Evolutionary conservation across 108 stramenopile genomes (phyloP).

Genomic region (Skeletonema tropicum): DNA sequence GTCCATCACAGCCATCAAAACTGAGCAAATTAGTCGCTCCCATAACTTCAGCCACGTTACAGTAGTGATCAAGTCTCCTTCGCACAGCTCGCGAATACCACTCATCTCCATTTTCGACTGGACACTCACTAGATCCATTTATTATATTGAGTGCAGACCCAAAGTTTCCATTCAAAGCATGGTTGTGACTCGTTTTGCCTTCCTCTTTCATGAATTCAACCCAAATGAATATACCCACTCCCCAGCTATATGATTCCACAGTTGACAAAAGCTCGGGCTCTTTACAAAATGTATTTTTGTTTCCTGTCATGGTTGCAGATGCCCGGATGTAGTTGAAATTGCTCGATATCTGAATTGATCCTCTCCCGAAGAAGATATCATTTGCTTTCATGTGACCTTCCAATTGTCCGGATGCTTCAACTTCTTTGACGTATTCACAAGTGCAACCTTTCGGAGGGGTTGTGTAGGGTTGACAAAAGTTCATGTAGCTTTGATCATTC

Average conservation of each 20-base stretch:
- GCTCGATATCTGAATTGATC: conserved; percentile 30
- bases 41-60: conserved; percentile 25
- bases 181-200: conserved; percentile 27
- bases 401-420: conserved; percentile 30
- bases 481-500: conserved; percentile 34
- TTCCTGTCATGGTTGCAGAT: conserved; percentile 35
- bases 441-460: conserved; percentile 31
- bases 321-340: conserved; percentile 44
- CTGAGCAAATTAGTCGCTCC: conserved; percentile 23
- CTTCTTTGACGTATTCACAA: conserved; percentile 38
- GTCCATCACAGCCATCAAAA: conserved; percentile 27
- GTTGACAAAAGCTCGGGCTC: conserved; percentile 29
- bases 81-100: conserved; percentile 17
- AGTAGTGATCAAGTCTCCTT: conserved; percentile 31
- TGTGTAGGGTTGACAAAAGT: conserved; percentile 34
- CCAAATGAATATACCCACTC: conserved; percentile 34
- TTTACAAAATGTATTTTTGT: conserved; percentile 23
- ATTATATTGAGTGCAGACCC: conserved; percentile 24
- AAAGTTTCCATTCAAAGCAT: conserved; percentile 32
- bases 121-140: conserved; percentile 29
- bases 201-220: conserved; percentile 34
- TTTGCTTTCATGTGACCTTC: conserved; percentile 34
- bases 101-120: conserved; percentile 15
- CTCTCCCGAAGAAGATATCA: conserved; percentile 33
- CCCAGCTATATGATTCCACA: conserved; percentile 25